A percentile compares a stretch with the other conserved stretches of the same genome.
phyloP scores from a whole-genome alignment of 2,329 filamentous ascomycete genomes.

The Onygena corvina region DNA sequence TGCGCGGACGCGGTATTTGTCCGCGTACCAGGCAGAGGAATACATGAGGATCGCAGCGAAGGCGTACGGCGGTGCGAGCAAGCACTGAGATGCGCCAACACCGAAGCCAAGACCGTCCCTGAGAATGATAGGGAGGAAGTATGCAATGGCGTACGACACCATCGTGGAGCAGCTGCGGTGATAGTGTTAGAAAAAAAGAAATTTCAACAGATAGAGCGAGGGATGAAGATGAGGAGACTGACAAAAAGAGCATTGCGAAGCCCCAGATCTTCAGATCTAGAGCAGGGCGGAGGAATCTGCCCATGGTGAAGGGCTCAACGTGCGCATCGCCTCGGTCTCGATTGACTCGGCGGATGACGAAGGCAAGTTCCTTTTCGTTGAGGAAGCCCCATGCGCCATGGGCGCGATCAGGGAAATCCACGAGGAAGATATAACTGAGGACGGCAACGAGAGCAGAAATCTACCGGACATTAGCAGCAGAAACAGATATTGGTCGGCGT shows the following conservation, averaged over 20 bases:
- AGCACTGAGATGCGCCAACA: conserved; percentile 53
- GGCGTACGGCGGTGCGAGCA: conserved; percentile 57
- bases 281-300: conserved; percentile 38
- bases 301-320: conserved; percentile 37
- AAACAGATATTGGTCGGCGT: neutral
- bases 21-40: conserved; percentile 49
- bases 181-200: neutral
- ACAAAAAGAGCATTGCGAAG: conserved; percentile 43
- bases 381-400: conserved; percentile 27
- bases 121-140: conserved; percentile 68
- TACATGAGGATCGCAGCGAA: conserved; percentile 55
- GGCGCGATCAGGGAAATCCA: conserved; percentile 28
- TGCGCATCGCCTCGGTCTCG: conserved; percentile 43
- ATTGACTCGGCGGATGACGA: conserved; percentile 41
- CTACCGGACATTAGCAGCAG: conserved; percentile 9
- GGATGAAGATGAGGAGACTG: neutral
- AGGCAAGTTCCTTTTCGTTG: conserved; percentile 33
- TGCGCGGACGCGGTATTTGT: conserved; percentile 54
- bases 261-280: conserved; percentile 44
- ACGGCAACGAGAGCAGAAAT: conserved; percentile 19
- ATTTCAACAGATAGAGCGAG: neutral
- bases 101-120: conserved; percentile 50
- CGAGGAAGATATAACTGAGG: conserved; percentile 26
- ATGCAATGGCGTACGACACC: conserved; percentile 64
- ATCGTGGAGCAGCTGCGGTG: conserved; percentile 52